Conservation (phyloP, 2,329 filamentous ascomycete species). For the Coccinonectria pachysandricola region DNA sequence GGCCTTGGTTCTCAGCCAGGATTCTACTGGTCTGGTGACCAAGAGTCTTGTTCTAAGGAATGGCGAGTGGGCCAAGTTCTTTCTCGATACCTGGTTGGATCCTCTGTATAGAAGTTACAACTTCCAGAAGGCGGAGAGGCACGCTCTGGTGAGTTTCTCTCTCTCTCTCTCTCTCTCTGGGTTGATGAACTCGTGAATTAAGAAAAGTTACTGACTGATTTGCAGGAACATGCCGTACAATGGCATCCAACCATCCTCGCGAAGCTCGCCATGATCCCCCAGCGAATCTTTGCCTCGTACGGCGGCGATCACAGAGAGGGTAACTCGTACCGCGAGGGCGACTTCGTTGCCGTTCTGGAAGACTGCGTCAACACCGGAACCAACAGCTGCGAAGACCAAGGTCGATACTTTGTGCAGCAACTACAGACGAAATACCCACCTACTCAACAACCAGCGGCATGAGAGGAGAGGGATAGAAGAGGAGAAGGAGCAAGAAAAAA, state of each 20-base stretch:
- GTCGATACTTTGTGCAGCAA: conserved; percentile 40
- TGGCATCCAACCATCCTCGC: conserved; percentile 96
- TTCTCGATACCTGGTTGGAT: conserved; percentile 93
- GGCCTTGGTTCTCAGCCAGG: conserved; percentile 76
- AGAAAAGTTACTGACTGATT: conserved; percentile 17
- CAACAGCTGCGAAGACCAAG: conserved; percentile 62
- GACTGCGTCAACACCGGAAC: conserved; percentile 53
- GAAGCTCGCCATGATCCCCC: conserved; percentile 80
- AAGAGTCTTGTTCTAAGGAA: conserved; percentile 72
- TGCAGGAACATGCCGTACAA: conserved; percentile 75
- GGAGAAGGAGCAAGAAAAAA: too few species aligned
- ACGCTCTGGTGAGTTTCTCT: conserved; percentile 71
- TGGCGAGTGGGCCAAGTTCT: conserved; percentile 85
- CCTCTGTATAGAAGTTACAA: conserved; percentile 90
- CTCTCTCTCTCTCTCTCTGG: too few species aligned
- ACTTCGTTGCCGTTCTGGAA: conserved; percentile 71
- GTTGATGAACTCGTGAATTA: background rate
- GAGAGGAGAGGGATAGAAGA: conserved; percentile 1
- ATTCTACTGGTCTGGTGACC: conserved; percentile 65
- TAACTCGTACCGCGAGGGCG: conserved; percentile 36
- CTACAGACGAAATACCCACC: conserved; percentile 33
- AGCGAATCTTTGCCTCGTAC: conserved; percentile 75
- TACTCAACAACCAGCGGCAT: background rate
- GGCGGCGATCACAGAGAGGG: conserved; percentile 26
- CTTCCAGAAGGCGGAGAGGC: conserved; percentile 87